Evolutionary conservation across 331 rosid species (phyloP).

Genomic region (Rosa hybrid): DNA sequence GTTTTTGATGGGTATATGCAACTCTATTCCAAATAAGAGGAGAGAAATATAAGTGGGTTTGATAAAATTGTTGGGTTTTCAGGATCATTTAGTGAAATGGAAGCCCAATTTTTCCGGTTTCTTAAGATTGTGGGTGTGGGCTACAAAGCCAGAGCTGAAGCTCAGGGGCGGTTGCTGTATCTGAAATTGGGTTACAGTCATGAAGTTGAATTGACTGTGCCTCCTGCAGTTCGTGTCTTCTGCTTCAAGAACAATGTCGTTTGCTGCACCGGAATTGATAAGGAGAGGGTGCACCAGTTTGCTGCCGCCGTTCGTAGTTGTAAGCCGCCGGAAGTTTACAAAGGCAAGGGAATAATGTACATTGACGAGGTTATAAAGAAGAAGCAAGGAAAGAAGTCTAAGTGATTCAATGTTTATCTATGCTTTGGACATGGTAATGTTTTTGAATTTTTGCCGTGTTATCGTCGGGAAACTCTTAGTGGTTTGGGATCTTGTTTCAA

Average conservation of each 20-base stretch:
- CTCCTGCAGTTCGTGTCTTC: conserved; percentile 83
- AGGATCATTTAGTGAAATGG: conserved; percentile 37
- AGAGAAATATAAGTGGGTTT: too few species aligned
- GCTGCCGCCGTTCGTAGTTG: conserved; percentile 80
- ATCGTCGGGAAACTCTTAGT: not conserved
- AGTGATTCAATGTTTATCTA: conserved; percentile 3
- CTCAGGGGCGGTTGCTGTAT: conserved; percentile 63
- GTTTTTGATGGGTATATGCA: too few species aligned
- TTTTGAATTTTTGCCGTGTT: not conserved
- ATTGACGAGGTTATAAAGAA: conserved; percentile 71
- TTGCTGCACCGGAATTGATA: conserved; percentile 89
- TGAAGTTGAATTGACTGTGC: conserved; percentile 80
- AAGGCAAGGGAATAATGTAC: conserved; percentile 94
- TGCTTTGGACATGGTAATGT: conserved; percentile 4
- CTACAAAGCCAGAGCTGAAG: conserved; percentile 93
- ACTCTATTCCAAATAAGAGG: too few species aligned
- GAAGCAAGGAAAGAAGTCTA: conserved; percentile 72
- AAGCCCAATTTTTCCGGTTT: conserved; percentile 80
- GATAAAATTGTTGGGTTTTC: not conserved
- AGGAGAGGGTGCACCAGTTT: conserved; percentile 84
- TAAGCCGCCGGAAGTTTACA: conserved; percentile 90
- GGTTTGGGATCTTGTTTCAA: not conserved
- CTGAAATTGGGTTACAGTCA: conserved; percentile 89
- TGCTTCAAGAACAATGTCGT: conserved; percentile 91
- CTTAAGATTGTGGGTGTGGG: conserved; percentile 95